Evolutionary conservation across 2,329 filamentous ascomycete species (phyloP), one percentile per base, ranked within the genome.

Genomic region (Davidsoniella eucalypti): DNA sequence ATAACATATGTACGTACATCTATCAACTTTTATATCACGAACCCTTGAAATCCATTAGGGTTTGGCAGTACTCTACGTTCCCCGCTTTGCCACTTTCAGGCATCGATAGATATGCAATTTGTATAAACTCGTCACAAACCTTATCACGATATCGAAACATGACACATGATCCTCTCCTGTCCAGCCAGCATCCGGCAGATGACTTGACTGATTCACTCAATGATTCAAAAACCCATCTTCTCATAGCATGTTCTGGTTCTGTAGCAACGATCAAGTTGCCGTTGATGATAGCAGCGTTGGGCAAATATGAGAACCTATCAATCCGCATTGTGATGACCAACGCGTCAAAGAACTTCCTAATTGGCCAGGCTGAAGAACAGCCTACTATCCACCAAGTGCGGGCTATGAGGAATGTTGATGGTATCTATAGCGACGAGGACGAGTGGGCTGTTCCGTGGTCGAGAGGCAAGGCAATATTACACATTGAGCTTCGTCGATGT

Each of bases 201-300:
- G 47, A 47, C 23, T 10, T 53, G 9, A 21, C 47, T 10, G 16
- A 23, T n/a, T 25, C 25, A 9, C 23, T 37, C 16, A 54, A 54
- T 26, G 67, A 70, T 47, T 64, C 63, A 54, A 69, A 69, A 53
- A 58, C 57, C 10, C 68, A 70, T 49, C 58, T 70, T 10, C 58
- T 70, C 1, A 60, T 70, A 5, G 67, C 68, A 0, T 66, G 65
- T 4, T 55, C 55, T 5, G 67, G 69, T 25, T 71, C 83, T 1
- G 86, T 94, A n/a, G 88, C 88, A 12, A 87, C 84, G 5, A 94
- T 94, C 60, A 95, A 95, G 61, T 67, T 87, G 2, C 78, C 78
- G 1, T 68, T 74, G 38, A 85, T 88, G 56, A 69, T 82, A 53
- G 59, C 65, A 16, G 70, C 78, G 1, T 72, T 88, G 3, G 69